Evolutionary conservation across 2,329 filamentous ascomycete genomes (phyloP).

Genomic region (Elsinoe arachidis): DNA sequence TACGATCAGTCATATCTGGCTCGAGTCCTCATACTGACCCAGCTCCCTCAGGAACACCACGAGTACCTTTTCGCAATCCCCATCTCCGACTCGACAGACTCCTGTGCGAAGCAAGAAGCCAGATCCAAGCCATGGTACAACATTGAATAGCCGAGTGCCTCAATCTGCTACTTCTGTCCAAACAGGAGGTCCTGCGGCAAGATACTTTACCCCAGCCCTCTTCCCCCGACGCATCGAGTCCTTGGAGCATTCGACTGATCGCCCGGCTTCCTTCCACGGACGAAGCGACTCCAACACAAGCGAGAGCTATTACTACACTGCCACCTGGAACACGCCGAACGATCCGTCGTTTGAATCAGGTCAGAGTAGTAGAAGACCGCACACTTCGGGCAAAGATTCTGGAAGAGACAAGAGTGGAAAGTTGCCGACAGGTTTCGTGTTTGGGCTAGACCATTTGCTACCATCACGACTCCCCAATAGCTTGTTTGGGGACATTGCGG

Average conservation of each 20-base stretch:
- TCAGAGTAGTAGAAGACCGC: background rate
- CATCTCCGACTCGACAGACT: background rate
- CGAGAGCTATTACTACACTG: slow-evolving; percentile 13
- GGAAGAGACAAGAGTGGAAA: background rate
- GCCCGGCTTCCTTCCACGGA: background rate
- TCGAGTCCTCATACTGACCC: background rate
- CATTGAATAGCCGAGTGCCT: background rate
- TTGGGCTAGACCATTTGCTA: slow-evolving; percentile 29
- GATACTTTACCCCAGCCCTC: slow-evolving; percentile 11
- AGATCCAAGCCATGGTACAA: background rate
- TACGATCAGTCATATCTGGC: background rate
- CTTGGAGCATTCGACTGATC: background rate
- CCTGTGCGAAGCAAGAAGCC: slow-evolving; percentile 11
- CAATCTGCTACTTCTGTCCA: slow-evolving; percentile 4
- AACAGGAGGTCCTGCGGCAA: slow-evolving; percentile 1
- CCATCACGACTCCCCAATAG: slow-evolving; percentile 22
- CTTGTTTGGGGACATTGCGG: slow-evolving; percentile 25
- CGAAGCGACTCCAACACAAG: slow-evolving; percentile 4
- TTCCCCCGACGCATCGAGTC: slow-evolving; percentile 11
- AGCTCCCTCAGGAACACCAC: background rate
- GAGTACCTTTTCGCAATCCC: slow-evolving; percentile 6
- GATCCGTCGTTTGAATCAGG: background rate
- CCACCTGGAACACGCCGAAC: slow-evolving; percentile 12
- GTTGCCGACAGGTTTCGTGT: slow-evolving; percentile 14
- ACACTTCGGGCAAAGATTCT: slow-evolving; percentile 2